Evolutionary conservation across 805 yeast genomes (phyloP), one percentile per base, ranked within the genome.

Genomic region (Suhomyces prunicola): DNA sequence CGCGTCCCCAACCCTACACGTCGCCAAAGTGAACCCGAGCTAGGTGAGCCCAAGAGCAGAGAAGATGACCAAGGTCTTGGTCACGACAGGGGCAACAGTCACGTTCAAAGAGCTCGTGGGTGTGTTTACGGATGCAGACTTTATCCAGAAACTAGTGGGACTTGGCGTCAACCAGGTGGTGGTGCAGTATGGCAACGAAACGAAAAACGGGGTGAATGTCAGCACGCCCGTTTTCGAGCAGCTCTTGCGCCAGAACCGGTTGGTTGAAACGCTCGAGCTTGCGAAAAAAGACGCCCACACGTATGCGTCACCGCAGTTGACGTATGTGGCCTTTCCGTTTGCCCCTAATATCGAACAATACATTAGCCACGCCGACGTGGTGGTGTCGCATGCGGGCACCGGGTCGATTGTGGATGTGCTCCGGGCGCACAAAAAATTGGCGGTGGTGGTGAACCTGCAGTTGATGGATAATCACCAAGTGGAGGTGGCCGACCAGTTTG

Each of bases 41-140:
- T n/a, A n/a, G n/a, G n/a, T n/a, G n/a, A n/a, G n/a, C n/a, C n/a
- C n/a, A n/a, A n/a, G n/a, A n/a, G n/a, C n/a, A n/a, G n/a, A n/a
- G n/a, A n/a, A 19, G 27, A 26, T 54, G 56, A 15, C 45, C 31
- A 51, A 58, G 2, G 35, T 73, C 13, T 71, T 92, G 33, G 86
- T 92, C 5, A 86, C 96, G 0, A 87, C 96, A 3, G 98, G 98
- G 0, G 97, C 97, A 2, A 92, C 97, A 0, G 92, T 88, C 19
- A 87, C 96, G 0, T 93, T 93, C 64, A 76, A 78, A 9, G 70
- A 64, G 15, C 78, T 93, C 13, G 68, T 93, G 1, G 67, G 67
- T n/a, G 65, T 74, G 7, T 67, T 82, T 0, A 57, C 84, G 6
- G 52, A 64, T 6, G 50, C 56, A 0, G 50, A 60, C 2, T 78